These are phyloP conservation scores for Hevea brasiliensis DNA, from an alignment of 345 rosid genomes.

Conservation along the genomic window DNA sequence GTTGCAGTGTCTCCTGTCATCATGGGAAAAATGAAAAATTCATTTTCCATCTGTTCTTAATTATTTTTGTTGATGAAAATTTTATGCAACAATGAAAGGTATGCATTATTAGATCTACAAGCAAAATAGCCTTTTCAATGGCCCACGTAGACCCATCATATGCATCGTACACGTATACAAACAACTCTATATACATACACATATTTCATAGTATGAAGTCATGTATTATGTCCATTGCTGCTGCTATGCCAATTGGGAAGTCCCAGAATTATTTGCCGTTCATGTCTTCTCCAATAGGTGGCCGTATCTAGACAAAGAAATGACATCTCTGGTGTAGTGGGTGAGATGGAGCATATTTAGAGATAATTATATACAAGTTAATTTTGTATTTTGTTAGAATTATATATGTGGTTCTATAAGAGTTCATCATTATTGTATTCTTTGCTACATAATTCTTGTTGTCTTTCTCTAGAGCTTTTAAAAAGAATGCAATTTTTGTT, in stretches of 20 bases:
- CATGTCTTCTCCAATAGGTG: neutral
- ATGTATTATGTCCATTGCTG: neutral
- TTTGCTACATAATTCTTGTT: neutral
- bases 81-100: constrained; percentile 18
- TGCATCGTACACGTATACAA: neutral
- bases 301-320: constrained; percentile 22
- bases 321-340: neutral
- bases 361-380: neutral
- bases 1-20: constrained; percentile 50
- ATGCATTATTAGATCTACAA: constrained; percentile 30
- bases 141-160: constrained; percentile 18
- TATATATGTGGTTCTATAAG: neutral
- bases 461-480: neutral
- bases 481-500: too few relatives aligned
- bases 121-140: constrained; percentile 13
- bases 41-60: constrained; percentile 6
- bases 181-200: neutral
- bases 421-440: constrained; percentile 4
- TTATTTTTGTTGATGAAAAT: neutral
- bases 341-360: neutral
- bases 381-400: neutral
- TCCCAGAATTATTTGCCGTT: constrained; percentile 16
- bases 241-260: constrained; percentile 11
- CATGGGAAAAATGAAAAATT: constrained; percentile 18
- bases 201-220: neutral